These are phyloP conservation scores for Nothopassalora personata DNA, from an alignment of 2,329 filamentous ascomycete genomes.

Conservation along the genomic window DNA sequence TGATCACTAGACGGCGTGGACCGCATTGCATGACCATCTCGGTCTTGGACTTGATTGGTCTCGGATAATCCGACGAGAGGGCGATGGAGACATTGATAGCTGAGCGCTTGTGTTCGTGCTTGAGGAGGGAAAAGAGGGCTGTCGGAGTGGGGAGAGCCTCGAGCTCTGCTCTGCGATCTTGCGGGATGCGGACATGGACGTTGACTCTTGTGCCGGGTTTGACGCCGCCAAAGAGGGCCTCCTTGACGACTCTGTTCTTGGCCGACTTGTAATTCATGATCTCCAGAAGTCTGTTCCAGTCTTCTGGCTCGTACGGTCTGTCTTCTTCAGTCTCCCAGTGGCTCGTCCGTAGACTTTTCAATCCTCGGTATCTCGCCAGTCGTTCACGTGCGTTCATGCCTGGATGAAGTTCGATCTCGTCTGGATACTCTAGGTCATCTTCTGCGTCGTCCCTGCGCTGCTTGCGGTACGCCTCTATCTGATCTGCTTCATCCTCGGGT, in stretches of 20 bases:
- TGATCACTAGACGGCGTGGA: slow-evolving; percentile 77
- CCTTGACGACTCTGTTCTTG: slow-evolving; percentile 68
- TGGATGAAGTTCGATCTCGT: slow-evolving; percentile 92
- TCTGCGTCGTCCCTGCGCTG: slow-evolving; percentile 74
- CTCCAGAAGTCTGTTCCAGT: slow-evolving; percentile 80
- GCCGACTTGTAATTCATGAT: slow-evolving; percentile 86
- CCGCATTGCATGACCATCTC: slow-evolving; percentile 89
- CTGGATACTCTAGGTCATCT: slow-evolving; percentile 91
- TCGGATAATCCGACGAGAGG: slow-evolving; percentile 68
- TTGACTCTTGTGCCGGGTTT: slow-evolving; percentile 76
- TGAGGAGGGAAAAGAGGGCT: slow-evolving; percentile 76
- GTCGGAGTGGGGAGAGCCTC: slow-evolving; percentile 57
- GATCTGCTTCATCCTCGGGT: slow-evolving; percentile 76
- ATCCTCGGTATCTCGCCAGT: slow-evolving; percentile 76
- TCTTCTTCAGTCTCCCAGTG: slow-evolving; percentile 88
- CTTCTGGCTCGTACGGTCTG: slow-evolving; percentile 75
- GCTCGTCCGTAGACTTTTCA: slow-evolving; percentile 86
- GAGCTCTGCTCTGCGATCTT: slow-evolving; percentile 44
- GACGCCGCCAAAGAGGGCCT: slow-evolving; percentile 84
- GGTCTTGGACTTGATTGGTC: slow-evolving; percentile 83
- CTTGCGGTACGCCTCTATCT: slow-evolving; percentile 75
- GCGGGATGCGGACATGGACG: slow-evolving; percentile 60
- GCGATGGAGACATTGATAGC: slow-evolving; percentile 86
- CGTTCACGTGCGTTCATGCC: slow-evolving; percentile 81
- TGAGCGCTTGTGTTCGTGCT: slow-evolving; percentile 92